Percentiles rank a stretch among this genome's conserved stretches.
Conservation (phyloP, 352 stramenopile genomes). For the Pythium volutum region DNA sequence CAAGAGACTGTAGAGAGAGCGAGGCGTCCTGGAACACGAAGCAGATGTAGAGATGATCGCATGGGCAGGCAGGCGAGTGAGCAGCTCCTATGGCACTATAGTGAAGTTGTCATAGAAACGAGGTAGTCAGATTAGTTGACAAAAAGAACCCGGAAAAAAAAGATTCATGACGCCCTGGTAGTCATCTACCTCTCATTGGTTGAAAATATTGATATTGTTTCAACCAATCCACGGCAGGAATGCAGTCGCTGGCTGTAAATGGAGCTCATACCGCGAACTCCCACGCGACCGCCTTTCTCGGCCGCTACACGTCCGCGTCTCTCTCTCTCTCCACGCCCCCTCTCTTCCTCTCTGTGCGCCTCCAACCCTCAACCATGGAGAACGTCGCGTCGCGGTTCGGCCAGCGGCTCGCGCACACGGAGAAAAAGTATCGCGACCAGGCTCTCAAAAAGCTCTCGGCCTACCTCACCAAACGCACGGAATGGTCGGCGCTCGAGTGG, state of each 20-base stretch:
- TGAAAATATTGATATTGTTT: neutral
- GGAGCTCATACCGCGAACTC: conserved; percentile 4
- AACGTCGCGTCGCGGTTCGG: conserved; percentile 81
- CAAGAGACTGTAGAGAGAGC: neutral
- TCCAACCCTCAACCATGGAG: conserved; percentile 34
- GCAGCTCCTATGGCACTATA: conserved; percentile 1
- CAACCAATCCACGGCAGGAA: conserved; percentile 16
- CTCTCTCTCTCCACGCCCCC: neutral
- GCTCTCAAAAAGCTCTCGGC: conserved; percentile 79
- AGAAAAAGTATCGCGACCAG: conserved; percentile 85
- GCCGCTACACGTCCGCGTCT: neutral
- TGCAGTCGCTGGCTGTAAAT: conserved; percentile 21
- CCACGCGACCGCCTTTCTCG: neutral
- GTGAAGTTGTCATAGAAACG: neutral
- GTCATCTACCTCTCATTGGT: conserved; percentile 18
- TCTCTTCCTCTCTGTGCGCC: neutral
- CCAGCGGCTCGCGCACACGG: conserved; percentile 81
- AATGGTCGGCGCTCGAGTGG: conserved; percentile 74
- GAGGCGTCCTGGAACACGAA: neutral
- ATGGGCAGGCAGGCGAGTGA: neutral
- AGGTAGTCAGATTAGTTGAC: neutral
- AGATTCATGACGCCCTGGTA: conserved; percentile 11
- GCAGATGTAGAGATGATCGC: too few relatives aligned
- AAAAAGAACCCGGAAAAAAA: neutral
- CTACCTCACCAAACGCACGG: conserved; percentile 62